Conservation (phyloP, 345 rosid species). For the Eucalyptus victrix region DNA sequence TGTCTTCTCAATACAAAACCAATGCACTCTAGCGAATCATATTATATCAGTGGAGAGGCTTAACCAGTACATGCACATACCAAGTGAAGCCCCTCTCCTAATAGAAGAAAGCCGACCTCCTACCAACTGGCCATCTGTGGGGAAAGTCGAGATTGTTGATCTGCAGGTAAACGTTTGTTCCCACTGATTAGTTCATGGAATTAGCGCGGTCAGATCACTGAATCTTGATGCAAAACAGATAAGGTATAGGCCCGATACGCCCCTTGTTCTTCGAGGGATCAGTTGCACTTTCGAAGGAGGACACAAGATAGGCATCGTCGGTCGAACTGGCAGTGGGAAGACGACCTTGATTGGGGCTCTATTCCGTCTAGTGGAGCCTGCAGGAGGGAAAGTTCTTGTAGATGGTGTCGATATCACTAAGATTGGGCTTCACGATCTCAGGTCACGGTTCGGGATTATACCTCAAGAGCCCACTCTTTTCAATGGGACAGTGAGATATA, state of each 20-base stretch:
- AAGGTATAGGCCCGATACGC: constrained; percentile 58
- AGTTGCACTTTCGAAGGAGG: constrained; percentile 88
- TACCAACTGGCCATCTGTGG: constrained; percentile 65
- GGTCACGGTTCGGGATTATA: constrained; percentile 81
- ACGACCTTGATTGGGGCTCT: constrained; percentile 84
- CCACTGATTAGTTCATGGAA: neutral
- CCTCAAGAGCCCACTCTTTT: constrained; percentile 96
- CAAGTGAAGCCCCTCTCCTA: constrained; percentile 88
- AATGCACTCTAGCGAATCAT: constrained; percentile 73
- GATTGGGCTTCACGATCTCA: constrained; percentile 79
- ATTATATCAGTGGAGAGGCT: constrained; percentile 94
- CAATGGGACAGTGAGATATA: constrained; percentile 87
- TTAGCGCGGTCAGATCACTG: neutral
- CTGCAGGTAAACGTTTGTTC: constrained; percentile 34
- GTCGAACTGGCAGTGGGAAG: constrained; percentile 95
- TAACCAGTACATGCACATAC: constrained; percentile 75
- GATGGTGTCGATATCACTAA: constrained; percentile 72
- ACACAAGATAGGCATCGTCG: constrained; percentile 88
- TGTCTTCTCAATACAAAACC: constrained; percentile 82
- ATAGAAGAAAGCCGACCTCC: constrained; percentile 70
- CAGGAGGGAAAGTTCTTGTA: constrained; percentile 68
- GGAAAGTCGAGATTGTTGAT: constrained; percentile 72
- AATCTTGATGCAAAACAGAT: constrained; percentile 30
- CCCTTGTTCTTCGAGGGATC: constrained; percentile 69
- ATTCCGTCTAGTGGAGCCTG: constrained; percentile 87